These are phyloP conservation scores for Hemileccinum hortonii DNA, from an alignment of 1,284 basidiomycete genomes.

Conservation along the genomic window DNA sequence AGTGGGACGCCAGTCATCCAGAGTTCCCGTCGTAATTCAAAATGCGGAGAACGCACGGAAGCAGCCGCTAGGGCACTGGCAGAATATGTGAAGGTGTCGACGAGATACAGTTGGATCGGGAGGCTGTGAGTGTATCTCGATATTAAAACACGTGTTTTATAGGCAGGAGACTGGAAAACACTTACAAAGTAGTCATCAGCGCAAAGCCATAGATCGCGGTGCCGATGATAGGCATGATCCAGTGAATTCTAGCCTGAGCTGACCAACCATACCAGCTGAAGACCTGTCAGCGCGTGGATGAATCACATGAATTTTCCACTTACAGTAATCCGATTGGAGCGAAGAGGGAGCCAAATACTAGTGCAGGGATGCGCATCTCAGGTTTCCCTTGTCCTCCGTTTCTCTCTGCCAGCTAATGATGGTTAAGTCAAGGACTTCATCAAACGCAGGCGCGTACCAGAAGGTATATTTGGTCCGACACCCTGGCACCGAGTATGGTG, in stretches of 20 bases:
- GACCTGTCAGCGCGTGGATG: neutral
- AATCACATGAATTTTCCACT: constrained; percentile 26
- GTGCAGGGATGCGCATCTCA: constrained; percentile 67
- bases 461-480: constrained; percentile 51
- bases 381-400: constrained; percentile 68
- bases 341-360: constrained; percentile 69
- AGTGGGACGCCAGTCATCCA: too few relatives aligned
- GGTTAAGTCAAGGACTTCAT: neutral
- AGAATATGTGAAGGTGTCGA: constrained; percentile 68
- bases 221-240: constrained; percentile 44
- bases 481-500: constrained; percentile 47
- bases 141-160: neutral
- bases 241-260: constrained; percentile 35
- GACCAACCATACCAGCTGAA: constrained; percentile 43
- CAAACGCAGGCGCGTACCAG: constrained; percentile 37
- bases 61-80: constrained; percentile 69
- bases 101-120: constrained; percentile 68
- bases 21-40: too few relatives aligned
- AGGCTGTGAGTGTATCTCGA: constrained; percentile 41
- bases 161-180: neutral
- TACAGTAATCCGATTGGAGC: constrained; percentile 73
- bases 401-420: constrained; percentile 44
- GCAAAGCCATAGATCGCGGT: constrained; percentile 47
- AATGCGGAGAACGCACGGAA: constrained; percentile 27
- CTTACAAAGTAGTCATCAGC: constrained; percentile 35